Evolutionary conservation across 1,284 basidiomycete genomes (phyloP), one percentile per base, ranked within the genome.

Genomic region (Stygiomarasmius scandens): DNA sequence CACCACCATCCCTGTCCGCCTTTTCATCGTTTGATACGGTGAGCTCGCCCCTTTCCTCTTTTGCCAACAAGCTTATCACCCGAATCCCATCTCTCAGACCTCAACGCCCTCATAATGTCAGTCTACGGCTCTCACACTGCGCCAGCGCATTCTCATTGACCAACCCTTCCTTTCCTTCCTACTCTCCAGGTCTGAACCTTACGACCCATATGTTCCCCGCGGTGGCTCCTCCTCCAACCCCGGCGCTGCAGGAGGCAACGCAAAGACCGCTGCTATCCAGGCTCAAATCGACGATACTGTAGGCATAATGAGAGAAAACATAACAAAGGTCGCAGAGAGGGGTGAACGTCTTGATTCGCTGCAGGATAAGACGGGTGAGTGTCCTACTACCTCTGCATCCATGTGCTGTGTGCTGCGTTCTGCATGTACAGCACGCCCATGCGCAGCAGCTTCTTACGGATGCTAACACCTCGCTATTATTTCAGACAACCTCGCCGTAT

Each of bases 301-400:
- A 60, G 93, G 90, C 51, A 95, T 97, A 68, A 98, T 98, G 96
- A 85, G 94, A 69, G 95, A 98, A 68, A 99, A 98, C 77, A 98
- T 98, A 68, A 92, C 89, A 65, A 94, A 94, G 75, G 95, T 98
- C 32, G 92, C 95, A 22, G 95, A 98, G 79, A 82, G 96, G 70
- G 96, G 96, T 68, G 96, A 98, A 78, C 79, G 94, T 64, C 78
- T 99, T 61, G 95, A 98, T 72, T 90, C 91, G 55, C 78, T 98
- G 64, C 96, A 98, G 77, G 95, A 98, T 78, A 98, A 98, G 84
- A 98, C 96, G 52, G 95, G 96, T 60, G 45, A 11, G 53, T 49
- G 23, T 45, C n/a, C 12, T 23, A 24, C 54, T 47, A 43, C 55
- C 25, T 58, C 10, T n/a, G n/a, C n/a, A n/a, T n/a, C n/a, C n/a